Evolutionary conservation across 306 rosid species (phyloP), one percentile per base, ranked within the genome.

Genomic region (Fragaria iinumae): DNA sequence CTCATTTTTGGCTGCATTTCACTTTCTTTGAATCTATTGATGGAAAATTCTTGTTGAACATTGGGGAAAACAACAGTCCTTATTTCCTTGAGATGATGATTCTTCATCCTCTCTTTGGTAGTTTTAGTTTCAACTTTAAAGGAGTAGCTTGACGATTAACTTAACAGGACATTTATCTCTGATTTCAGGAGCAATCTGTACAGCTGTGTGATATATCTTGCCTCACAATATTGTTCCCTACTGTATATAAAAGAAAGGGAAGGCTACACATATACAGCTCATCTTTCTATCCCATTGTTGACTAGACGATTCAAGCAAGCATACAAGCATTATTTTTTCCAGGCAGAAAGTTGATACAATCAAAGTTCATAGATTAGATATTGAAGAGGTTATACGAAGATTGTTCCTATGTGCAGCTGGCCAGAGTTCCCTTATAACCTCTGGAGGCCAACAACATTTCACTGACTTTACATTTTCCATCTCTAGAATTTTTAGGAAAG

Each of bases 121-220:
- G 39, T 60, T 27, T 27, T 27, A 60, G 39, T 29, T 38, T 13
- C 0, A 11, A 34, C 29, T 17, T 45, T 5, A n/a, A 49, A 21
- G 62, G 27, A 1, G 21, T 13, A 14, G 48, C 12, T 68, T 76
- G n/a, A 18, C 23, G 20, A 25, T 20, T 57, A 1, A 23, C 3
- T 29, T 69, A 4, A 65, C 34, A 27, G 4, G 29, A 29, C 44
- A 2, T 20, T 0, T 20, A 9, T 77, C 79, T 71, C 52, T 62
- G 67, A 43, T 83, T 81, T 79, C 86, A 91, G 96, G 93, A 57
- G 80, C 89, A 72, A 69, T 89, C 67, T 91, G 96, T 82, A 90
- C 93, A 62, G 87, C 81, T 39, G 93, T 87, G 47, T 90, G 88
- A 84, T 48, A 63, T 16, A n/a, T 62, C 55, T 71, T 57, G 67